Evolutionary conservation across 352 stramenopile species (phyloP).

Genomic region (Phytophthora litchii): DNA sequence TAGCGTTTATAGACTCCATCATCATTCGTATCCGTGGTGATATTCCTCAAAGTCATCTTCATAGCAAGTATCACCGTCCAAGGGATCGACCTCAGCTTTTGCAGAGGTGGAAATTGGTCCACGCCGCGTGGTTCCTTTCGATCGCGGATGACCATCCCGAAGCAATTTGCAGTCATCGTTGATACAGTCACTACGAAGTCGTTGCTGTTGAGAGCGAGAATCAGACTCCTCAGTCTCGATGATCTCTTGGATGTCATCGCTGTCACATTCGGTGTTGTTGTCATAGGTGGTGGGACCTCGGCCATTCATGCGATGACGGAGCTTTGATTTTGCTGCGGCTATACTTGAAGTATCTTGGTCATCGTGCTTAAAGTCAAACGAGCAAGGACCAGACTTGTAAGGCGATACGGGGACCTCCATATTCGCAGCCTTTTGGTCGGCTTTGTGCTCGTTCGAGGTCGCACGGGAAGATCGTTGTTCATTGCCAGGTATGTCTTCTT

Average conservation of each 20-base stretch:
- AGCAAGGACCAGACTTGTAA: constrained; percentile 30
- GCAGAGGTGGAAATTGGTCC: constrained; percentile 14
- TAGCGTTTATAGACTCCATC: background rate
- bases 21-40: constrained; percentile 20
- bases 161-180: constrained; percentile 20
- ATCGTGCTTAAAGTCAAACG: constrained; percentile 38
- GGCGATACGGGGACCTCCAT: constrained; percentile 1
- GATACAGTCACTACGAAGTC: background rate
- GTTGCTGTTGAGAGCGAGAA: constrained; percentile 11
- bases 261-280: constrained; percentile 62
- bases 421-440: constrained; percentile 16
- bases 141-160: constrained; percentile 5
- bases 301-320: constrained; percentile 7
- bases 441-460: constrained; percentile 21
- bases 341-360: constrained; percentile 4
- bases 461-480: constrained; percentile 10
- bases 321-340: constrained; percentile 27
- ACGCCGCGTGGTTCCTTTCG: constrained; percentile 18
- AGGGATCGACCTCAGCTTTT: constrained; percentile 36
- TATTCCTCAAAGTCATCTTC: constrained; percentile 88
- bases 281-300: constrained; percentile 20
- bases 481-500: constrained; percentile 75
- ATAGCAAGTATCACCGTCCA: constrained; percentile 65
- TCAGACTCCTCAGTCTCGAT: constrained; percentile 65
- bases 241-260: constrained; percentile 84